phyloP scores from a whole-genome alignment of 192 early-diverging fungal genomes.

The Coemansia sp. region DNA sequence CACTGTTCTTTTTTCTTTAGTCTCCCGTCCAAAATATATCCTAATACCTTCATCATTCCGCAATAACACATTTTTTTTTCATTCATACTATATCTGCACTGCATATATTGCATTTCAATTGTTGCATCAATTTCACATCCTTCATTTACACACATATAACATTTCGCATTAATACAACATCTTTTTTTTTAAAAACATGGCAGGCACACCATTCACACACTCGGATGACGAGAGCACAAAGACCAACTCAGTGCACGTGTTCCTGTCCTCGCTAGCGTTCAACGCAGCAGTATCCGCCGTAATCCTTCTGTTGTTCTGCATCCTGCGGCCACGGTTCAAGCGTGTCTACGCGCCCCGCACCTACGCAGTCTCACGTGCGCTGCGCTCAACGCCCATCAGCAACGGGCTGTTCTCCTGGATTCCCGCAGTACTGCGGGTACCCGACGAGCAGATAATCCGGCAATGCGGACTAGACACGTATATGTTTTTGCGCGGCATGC shows the following conservation, averaged over 20 bases:
- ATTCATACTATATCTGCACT: conserved; percentile 1
- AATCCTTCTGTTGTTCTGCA: conserved; percentile 60
- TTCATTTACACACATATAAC: background rate
- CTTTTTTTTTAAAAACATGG: background rate
- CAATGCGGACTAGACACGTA: conserved; percentile 72
- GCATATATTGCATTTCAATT: background rate
- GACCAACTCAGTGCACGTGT: conserved; percentile 60
- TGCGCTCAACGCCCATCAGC: conserved; percentile 55
- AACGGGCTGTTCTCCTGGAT: conserved; percentile 62
- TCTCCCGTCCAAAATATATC: too few relatives aligned
- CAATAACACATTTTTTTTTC: background rate
- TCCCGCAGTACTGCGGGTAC: conserved; percentile 50
- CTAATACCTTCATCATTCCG: conserved; percentile 1
- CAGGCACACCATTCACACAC: background rate
- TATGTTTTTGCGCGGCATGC: conserved; percentile 73
- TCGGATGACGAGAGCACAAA: conserved; percentile 5
- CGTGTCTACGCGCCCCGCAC: conserved; percentile 73
- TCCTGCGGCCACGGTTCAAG: conserved; percentile 62
- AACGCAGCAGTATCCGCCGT: conserved; percentile 57
- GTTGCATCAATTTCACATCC: background rate
- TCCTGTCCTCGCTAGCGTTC: conserved; percentile 67
- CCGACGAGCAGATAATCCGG: conserved; percentile 56
- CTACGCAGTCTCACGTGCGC: conserved; percentile 56
- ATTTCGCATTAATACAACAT: background rate
- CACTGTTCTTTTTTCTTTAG: conserved; percentile 1